A percentile compares a stretch with the other conserved stretches of the same genome.
Conservation (phyloP, 345 rosid genomes). For the Rubroshorea leprosula region DNA sequence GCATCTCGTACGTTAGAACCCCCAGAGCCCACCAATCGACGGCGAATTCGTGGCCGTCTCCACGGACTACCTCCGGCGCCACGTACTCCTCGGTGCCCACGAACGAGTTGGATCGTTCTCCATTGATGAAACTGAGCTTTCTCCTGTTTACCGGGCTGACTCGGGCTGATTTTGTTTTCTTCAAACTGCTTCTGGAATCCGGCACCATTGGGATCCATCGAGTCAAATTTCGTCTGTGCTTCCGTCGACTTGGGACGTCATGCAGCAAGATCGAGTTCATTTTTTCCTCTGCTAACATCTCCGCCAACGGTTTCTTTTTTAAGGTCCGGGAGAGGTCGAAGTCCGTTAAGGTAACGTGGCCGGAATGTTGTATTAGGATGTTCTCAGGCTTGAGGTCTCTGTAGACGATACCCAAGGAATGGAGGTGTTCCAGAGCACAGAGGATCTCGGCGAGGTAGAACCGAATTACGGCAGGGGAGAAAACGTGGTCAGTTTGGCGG, state of each 20-base stretch:
- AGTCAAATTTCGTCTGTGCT: constrained; percentile 23
- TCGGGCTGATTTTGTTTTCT: constrained; percentile 68
- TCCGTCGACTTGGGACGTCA: background rate
- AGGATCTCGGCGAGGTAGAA: constrained; percentile 84
- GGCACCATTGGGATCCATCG: constrained; percentile 34
- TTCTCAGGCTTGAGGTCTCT: constrained; percentile 93
- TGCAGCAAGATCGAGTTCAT: background rate
- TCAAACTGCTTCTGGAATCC: constrained; percentile 25
- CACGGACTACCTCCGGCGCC: constrained; percentile 80
- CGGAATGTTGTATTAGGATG: constrained; percentile 65
- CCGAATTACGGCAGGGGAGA: constrained; percentile 63
- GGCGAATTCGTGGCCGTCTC: constrained; percentile 87
- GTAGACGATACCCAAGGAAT: constrained; percentile 64
- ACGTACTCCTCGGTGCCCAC: constrained; percentile 96
- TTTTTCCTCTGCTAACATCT: constrained; percentile 6
- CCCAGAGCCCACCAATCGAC: constrained; percentile 99
- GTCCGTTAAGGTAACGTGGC: constrained; percentile 89
- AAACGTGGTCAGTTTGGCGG: constrained; percentile 73
- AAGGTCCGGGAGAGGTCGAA: constrained; percentile 81
- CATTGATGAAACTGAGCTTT: constrained; percentile 45
- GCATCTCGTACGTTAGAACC: constrained; percentile 70
- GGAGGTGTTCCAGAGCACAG: constrained; percentile 79
- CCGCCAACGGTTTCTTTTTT: constrained; percentile 15
- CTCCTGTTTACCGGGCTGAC: constrained; percentile 83
- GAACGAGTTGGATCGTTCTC: constrained; percentile 72